Conservation (phyloP, 495 filamentous ascomycete species). For the Penicillium macrosclerotiorum region DNA sequence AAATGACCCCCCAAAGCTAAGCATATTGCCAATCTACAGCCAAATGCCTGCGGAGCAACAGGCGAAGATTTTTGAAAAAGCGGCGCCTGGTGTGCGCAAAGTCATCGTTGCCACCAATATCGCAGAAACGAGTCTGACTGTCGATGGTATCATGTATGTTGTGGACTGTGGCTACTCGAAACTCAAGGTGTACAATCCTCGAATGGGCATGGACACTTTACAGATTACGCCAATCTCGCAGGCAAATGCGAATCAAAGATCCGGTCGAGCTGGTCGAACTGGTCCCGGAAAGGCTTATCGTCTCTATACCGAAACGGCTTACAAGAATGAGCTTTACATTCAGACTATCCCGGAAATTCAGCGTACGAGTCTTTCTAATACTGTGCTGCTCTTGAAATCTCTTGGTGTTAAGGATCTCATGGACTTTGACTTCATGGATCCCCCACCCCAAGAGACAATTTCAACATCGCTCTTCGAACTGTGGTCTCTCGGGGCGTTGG, state of each 20-base stretch:
- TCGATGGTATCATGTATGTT: slow-evolving; percentile 99
- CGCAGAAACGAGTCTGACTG: slow-evolving; percentile 95
- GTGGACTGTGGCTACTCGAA: slow-evolving; percentile 96
- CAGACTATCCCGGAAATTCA: slow-evolving; percentile 99
- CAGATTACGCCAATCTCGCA: slow-evolving; percentile 98
- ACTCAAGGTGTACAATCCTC: slow-evolving; percentile 96
- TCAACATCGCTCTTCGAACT: slow-evolving; percentile 96
- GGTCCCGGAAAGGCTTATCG: slow-evolving; percentile 95
- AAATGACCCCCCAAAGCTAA: slow-evolving; percentile 92
- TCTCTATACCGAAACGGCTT: slow-evolving; percentile 91
- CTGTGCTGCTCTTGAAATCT: slow-evolving; percentile 89
- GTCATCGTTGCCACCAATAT: slow-evolving; percentile 99
- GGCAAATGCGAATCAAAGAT: slow-evolving; percentile 90
- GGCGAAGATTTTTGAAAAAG: slow-evolving; percentile 94
- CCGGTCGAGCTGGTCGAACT: slow-evolving; percentile 90
- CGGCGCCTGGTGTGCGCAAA: slow-evolving; percentile 86
- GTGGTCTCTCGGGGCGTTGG: slow-evolving; percentile 92
- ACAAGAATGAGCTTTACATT: slow-evolving; percentile 94
- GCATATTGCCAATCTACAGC: slow-evolving; percentile 96
- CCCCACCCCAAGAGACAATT: slow-evolving; percentile 96
- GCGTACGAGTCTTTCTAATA: slow-evolving; percentile 92
- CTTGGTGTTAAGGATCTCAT: slow-evolving; percentile 91
- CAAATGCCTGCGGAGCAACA: slow-evolving; percentile 99
- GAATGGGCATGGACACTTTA: slow-evolving; percentile 98
- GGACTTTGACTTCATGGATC: slow-evolving; percentile 99